Evolutionary conservation across 2,329 filamentous ascomycete genomes (phyloP), one percentile per base, ranked within the genome.

Genomic region (Pseudopyricularia javanii): DNA sequence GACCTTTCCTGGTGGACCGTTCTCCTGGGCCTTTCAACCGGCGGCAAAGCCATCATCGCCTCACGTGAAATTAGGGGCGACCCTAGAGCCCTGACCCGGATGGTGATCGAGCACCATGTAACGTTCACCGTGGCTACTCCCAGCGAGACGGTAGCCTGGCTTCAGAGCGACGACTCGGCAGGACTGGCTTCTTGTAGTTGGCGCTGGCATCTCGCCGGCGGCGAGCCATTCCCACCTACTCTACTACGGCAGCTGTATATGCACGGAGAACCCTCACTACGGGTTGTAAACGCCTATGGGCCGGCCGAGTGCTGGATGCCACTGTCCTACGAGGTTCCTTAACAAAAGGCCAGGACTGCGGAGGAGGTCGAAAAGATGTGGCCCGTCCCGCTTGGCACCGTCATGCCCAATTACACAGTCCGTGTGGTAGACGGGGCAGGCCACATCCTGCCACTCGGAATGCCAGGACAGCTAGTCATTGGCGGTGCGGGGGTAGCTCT

Each of bases 121-220:
- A 68, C 62, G 0, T 58, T 59, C 24, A 71, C 68, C 0, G 54
- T 54, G 4, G 61, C 58, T 5, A 66, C 64, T 3, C 68, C 70
- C 0, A 65, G 70, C 0, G 69, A 72, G 54, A 70, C 69, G 43
- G 14, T 47, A 0, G 20, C 50, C 6, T 55, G 53, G 53, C 37
- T 62, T 1, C 47, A 50, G 2, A 62, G 53, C 37, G 62, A n/a
- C 26, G n/a, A 34, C 14, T 33, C 35, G 11, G 50, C 9, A 8
- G 11, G 15, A 12, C 26, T 45, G 2, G 50, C 24, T 12, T 34
- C 35, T 8, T 43, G 34, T 24, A 20, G 22, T 9, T 52, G 35
- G 50, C 14, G 37, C 5, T 43, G 35, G 50, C 50, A 33, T 26
- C 8, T 43, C 3, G 35, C 40, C 24, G 50, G 11, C n/a, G 50